Evolutionary conservation across 1,284 basidiomycete species (phyloP).

Genomic region (Sporisorium scitamineum): DNA sequence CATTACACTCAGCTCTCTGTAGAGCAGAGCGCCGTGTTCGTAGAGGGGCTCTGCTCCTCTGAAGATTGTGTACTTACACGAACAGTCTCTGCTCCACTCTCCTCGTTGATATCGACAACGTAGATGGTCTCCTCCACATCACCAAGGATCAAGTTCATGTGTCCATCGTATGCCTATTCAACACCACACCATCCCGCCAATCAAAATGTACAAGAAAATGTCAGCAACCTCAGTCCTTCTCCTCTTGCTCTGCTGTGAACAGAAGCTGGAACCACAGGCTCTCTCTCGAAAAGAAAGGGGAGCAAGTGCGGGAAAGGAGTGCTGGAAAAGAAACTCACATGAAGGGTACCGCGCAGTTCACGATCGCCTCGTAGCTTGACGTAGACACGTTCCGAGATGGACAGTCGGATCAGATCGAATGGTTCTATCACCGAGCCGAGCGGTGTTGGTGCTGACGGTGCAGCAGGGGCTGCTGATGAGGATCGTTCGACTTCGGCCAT

Average conservation of each 20-base stretch:
- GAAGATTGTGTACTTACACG: constrained; percentile 69
- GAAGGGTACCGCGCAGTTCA: constrained; percentile 89
- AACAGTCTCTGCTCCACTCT: constrained; percentile 70
- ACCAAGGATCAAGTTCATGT: constrained; percentile 98
- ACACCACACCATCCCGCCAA: neutral
- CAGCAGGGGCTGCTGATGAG: constrained; percentile 19
- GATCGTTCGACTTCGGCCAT: constrained; percentile 46
- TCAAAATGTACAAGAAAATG: neutral
- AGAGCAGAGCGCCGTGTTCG: no score
- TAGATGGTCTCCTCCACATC: constrained; percentile 86
- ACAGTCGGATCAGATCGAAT: constrained; percentile 96
- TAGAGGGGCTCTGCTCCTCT: no score
- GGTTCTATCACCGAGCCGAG: constrained; percentile 80
- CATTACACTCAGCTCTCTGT: no score
- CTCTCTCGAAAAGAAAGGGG: neutral
- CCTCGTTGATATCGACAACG: constrained; percentile 69
- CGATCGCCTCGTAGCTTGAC: constrained; percentile 96
- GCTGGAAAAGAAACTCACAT: constrained; percentile 70
- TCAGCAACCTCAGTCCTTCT: neutral
- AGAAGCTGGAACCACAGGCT: neutral
- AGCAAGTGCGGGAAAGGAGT: neutral
- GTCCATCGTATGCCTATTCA: constrained; percentile 87
- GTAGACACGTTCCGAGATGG: constrained; percentile 93
- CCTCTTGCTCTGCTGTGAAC: neutral
- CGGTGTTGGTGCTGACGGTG: constrained; percentile 18